Evolutionary conservation across 148 eudicot species (phyloP).

Genomic region (Simmondsia chinensis): DNA sequence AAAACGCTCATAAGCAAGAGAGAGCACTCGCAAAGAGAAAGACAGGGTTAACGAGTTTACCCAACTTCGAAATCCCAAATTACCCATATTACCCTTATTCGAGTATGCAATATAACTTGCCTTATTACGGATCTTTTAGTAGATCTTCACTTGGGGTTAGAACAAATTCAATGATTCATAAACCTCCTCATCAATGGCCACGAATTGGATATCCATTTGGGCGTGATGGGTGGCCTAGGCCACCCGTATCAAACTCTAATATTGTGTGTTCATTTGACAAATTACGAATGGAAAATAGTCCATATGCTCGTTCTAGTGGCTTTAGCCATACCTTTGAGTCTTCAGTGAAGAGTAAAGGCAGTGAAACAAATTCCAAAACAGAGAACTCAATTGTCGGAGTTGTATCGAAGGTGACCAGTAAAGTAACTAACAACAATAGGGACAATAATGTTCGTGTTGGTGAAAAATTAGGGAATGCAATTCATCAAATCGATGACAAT

Average conservation of each 20-base stretch:
- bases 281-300: neutral
- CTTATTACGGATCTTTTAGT: conserved; percentile 3
- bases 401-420: neutral
- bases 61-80: neutral
- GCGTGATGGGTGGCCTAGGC: neutral
- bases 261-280: neutral
- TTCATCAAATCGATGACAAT: neutral
- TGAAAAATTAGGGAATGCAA: no score
- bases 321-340: no score
- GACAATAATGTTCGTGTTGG: no score
- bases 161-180: conserved; percentile 8
- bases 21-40: conserved; percentile 15
- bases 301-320: neutral
- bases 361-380: neutral
- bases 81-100: neutral
- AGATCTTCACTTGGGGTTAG: conserved; percentile 2
- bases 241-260: neutral
- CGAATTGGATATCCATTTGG: neutral
- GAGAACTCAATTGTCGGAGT: neutral
- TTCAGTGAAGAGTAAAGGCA: no score
- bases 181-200: conserved; percentile 3
- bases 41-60: neutral
- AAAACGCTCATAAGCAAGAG: conserved; percentile 29
- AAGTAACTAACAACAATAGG: no score
- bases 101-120: neutral